These are phyloP conservation scores for Wallacemonas sp. DNA, from an alignment of 208 protist genomes.

Conservation along the genomic window DNA sequence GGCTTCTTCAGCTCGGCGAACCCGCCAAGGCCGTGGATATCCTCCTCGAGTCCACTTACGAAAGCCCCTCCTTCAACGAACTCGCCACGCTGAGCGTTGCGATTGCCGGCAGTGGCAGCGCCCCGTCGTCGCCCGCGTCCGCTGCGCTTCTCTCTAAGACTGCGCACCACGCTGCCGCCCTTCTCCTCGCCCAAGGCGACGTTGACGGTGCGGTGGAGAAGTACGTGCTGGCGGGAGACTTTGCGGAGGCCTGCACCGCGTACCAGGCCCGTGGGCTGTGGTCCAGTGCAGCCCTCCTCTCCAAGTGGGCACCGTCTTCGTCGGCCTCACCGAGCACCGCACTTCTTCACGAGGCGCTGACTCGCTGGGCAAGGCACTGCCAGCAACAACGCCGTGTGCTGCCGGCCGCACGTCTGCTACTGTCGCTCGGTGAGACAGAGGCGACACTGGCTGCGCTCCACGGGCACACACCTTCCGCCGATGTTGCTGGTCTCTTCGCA, in stretches of 20 bases:
- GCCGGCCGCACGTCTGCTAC: slow-evolving; percentile 41
- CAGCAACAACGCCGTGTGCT: slow-evolving; percentile 47
- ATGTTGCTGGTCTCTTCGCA: slow-evolving; percentile 67
- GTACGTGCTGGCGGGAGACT: slow-evolving; percentile 59
- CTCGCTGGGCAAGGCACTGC: slow-evolving; percentile 61
- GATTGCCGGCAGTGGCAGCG: slow-evolving; percentile 30
- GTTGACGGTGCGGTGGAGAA: slow-evolving; percentile 76
- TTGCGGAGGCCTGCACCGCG: slow-evolving; percentile 49
- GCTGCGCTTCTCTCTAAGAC: slow-evolving; percentile 38
- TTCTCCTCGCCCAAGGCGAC: slow-evolving; percentile 65
- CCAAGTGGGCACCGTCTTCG: slow-evolving; percentile 19
- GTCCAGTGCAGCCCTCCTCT: slow-evolving; percentile 54
- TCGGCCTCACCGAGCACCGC: not conserved
- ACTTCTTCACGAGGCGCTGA: slow-evolving; percentile 21
- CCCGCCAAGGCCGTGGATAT: slow-evolving; percentile 57
- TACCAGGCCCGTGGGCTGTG: slow-evolving; percentile 70
- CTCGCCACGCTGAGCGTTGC: slow-evolving; percentile 64
- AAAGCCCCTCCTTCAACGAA: slow-evolving; percentile 47
- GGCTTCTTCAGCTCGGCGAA: slow-evolving; percentile 54
- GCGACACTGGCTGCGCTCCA: slow-evolving; percentile 46
- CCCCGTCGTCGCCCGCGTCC: not conserved
- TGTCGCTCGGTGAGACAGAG: slow-evolving; percentile 20
- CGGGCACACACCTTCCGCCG: slow-evolving; percentile 49
- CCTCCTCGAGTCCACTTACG: slow-evolving; percentile 64
- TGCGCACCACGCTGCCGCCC: slow-evolving; percentile 58